Conservation (phyloP, 2,329 filamentous ascomycete genomes). For the Hymenoscyphus albidus region DNA sequence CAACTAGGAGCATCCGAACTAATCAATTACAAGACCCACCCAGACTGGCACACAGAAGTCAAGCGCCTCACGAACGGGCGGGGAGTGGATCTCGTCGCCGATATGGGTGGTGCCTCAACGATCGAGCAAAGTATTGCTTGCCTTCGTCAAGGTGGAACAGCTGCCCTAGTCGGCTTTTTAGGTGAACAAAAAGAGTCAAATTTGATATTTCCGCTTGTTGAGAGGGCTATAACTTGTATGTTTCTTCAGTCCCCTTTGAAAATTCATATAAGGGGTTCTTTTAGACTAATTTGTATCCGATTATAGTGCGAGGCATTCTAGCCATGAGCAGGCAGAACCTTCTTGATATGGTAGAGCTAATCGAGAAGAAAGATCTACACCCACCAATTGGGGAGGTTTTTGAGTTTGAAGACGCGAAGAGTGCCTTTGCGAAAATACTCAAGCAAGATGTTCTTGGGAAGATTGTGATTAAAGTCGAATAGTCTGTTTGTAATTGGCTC, state of each 20-base stretch:
- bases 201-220: too few species aligned
- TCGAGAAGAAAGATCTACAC: conserved; percentile 3
- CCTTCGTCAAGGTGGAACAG: conserved; percentile 38
- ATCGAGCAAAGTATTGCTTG: conserved; percentile 53
- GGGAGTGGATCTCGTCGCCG: conserved; percentile 40
- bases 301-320: background rate
- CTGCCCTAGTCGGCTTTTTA: conserved; percentile 24
- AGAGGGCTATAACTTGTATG: too few species aligned
- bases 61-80: conserved; percentile 33
- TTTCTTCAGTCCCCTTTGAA: too few species aligned
- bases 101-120: conserved; percentile 50
- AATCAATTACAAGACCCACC: conserved; percentile 56
- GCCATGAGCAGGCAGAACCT: background rate
- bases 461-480: conserved; percentile 1
- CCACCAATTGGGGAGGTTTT: background rate
- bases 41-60: conserved; percentile 43
- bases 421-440: background rate
- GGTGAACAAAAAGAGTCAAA: too few species aligned
- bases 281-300: too few species aligned
- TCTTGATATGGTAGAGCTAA: background rate
- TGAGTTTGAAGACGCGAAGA: background rate
- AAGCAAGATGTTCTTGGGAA: background rate
- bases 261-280: background rate
- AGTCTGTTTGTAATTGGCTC: too few species aligned
- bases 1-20: conserved; percentile 37